These are phyloP conservation scores for Nicotiana attenuata DNA, from an alignment of 257 asterid genomes.

Conservation along the genomic window DNA sequence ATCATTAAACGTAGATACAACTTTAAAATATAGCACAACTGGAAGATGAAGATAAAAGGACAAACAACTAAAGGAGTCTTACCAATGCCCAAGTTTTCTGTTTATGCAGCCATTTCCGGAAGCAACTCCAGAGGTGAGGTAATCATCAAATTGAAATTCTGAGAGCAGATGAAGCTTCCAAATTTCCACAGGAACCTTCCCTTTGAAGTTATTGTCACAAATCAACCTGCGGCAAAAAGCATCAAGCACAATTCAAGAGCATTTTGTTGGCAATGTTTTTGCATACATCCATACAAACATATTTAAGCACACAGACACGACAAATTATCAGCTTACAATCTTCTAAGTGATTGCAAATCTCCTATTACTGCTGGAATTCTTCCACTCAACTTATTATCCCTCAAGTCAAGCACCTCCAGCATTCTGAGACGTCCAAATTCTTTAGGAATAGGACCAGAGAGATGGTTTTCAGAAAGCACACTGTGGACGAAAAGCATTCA, in stretches of 20 bases:
- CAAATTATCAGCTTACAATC: slow-evolving; percentile 43
- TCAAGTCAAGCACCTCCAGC: slow-evolving; percentile 73
- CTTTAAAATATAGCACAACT: neutral
- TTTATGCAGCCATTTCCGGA: slow-evolving; percentile 48
- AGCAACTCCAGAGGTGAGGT: slow-evolving; percentile 34
- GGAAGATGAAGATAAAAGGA: neutral
- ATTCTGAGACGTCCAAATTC: slow-evolving; percentile 51
- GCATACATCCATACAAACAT: neutral
- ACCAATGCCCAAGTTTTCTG: slow-evolving; percentile 84
- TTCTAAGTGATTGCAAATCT: slow-evolving; percentile 47
- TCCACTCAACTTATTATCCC: slow-evolving; percentile 64
- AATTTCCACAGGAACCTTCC: slow-evolving; percentile 63
- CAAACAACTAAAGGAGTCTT: slow-evolving; percentile 11
- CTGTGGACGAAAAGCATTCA: slow-evolving; percentile 15
- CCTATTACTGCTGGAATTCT: slow-evolving; percentile 73
- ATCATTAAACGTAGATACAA: neutral
- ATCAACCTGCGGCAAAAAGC: slow-evolving; percentile 53
- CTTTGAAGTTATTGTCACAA: slow-evolving; percentile 61
- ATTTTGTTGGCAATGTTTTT: neutral
- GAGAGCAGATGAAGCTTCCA: slow-evolving; percentile 53
- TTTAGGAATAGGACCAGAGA: slow-evolving; percentile 66
- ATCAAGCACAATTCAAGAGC: neutral
- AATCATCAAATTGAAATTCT: slow-evolving; percentile 54
- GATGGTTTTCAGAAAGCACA: slow-evolving; percentile 57
- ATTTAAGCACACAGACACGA: neutral